Evolutionary conservation across 1,139 yeast genomes (phyloP).

Genomic region (Suhomyces kunorum): DNA sequence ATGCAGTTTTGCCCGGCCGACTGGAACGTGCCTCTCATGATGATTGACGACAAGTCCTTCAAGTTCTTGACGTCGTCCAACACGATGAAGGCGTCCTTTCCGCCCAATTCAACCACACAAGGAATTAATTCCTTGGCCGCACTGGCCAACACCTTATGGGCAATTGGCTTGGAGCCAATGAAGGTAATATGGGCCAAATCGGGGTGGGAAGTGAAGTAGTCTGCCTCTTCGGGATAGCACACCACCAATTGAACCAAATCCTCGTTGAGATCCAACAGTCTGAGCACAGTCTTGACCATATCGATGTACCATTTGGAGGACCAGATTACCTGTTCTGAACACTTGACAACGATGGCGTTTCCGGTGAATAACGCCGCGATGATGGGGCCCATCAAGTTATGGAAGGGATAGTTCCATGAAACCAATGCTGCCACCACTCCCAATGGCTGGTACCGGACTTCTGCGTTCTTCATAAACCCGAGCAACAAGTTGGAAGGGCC

Average conservation of each 20-base stretch:
- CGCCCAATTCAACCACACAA: constrained; percentile 92
- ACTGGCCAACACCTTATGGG: constrained; percentile 78
- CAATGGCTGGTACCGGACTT: constrained; percentile 88
- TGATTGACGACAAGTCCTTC: constrained; percentile 68
- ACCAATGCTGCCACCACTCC: constrained; percentile 89
- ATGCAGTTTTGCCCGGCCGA: constrained; percentile 97
- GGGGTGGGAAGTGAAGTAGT: constrained; percentile 79
- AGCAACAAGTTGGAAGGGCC: constrained; percentile 79
- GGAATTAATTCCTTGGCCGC: constrained; percentile 87
- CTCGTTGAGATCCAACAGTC: constrained; percentile 72
- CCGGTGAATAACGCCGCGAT: constrained; percentile 89
- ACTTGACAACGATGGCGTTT: constrained; percentile 84
- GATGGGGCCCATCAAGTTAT: constrained; percentile 88
- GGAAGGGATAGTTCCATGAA: constrained; percentile 97
- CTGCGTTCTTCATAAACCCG: constrained; percentile 80
- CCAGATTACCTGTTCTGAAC: constrained; percentile 96
- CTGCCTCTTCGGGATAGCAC: constrained; percentile 83
- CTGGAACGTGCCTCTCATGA: constrained; percentile 94
- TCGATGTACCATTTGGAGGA: constrained; percentile 76
- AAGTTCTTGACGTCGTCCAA: constrained; percentile 68
- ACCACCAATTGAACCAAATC: constrained; percentile 80
- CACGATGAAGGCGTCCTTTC: constrained; percentile 87
- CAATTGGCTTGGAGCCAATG: constrained; percentile 93
- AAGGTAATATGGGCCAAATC: constrained; percentile 86
- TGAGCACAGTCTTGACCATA: constrained; percentile 69